Conservation (phyloP, 2,329 filamentous ascomycete genomes). For the Sclerotinia borealis region DNA sequence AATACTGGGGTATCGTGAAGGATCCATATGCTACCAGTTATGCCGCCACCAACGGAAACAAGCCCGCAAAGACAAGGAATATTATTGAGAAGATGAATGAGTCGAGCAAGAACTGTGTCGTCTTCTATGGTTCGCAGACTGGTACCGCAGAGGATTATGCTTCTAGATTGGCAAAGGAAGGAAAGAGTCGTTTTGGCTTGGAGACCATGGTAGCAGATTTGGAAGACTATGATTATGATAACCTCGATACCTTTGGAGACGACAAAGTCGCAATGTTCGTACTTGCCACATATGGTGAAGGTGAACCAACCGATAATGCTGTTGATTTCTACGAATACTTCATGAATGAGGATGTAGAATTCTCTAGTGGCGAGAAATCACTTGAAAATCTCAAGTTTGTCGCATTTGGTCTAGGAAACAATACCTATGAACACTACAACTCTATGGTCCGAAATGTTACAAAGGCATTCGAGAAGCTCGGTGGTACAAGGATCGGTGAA, state of each 20-base stretch:
- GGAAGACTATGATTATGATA: constrained; percentile 96
- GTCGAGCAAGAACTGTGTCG: constrained; percentile 90
- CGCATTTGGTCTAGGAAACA: constrained; percentile 94
- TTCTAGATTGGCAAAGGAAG: constrained; percentile 92
- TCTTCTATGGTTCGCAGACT: constrained; percentile 98
- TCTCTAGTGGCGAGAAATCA: constrained; percentile 68
- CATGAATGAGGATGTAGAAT: constrained; percentile 70
- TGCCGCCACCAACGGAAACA: constrained; percentile 61
- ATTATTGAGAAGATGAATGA: constrained; percentile 96
- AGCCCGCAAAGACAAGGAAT: constrained; percentile 80
- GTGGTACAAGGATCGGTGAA: constrained; percentile 75
- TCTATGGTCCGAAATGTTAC: constrained; percentile 93
- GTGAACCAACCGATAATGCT: constrained; percentile 96
- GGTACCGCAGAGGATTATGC: constrained; percentile 98
- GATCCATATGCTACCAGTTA: constrained; percentile 80
- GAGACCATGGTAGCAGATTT: constrained; percentile 98
- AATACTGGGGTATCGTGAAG: constrained; percentile 81
- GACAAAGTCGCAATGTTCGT: constrained; percentile 95
- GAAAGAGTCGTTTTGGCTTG: constrained; percentile 89
- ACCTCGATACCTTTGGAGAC: constrained; percentile 77
- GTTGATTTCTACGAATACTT: constrained; percentile 99
- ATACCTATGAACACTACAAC: constrained; percentile 99
- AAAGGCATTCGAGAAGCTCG: constrained; percentile 72
- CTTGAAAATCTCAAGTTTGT: constrained; percentile 86
- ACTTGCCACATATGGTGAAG: constrained; percentile 94